Percentiles rank a stretch among this genome's conserved stretches.
phyloP scores from a whole-genome alignment of 192 early-diverging fungal genomes.

The Cetraspora pellucida region DNA sequence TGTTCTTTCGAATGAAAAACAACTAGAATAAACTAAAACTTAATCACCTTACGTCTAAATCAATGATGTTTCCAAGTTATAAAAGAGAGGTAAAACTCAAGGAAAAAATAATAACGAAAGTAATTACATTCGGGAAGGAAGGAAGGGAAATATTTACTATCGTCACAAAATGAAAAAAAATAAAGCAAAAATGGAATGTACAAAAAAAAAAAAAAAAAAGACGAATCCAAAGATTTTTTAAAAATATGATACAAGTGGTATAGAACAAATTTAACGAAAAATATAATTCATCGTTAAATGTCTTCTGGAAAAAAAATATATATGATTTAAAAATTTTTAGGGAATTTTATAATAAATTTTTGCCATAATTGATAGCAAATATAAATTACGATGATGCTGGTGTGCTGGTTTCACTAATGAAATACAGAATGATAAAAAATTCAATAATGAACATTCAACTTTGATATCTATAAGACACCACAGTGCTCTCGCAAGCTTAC shows the following conservation, averaged over 20 bases:
- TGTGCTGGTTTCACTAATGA: not conserved
- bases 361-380: not conserved
- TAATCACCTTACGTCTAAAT: not conserved
- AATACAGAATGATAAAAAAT: not conserved
- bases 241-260: not conserved
- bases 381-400: not conserved
- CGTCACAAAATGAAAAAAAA: not conserved
- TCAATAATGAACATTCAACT: not conserved
- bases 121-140: conserved; percentile 8
- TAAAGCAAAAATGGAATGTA: not conserved
- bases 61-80: not conserved
- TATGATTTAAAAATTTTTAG: not conserved
- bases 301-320: not conserved
- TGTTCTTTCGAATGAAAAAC: conserved; percentile 13
- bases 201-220: not conserved
- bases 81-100: conserved; percentile 19
- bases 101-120: conserved; percentile 32
- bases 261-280: not conserved
- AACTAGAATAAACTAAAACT: conserved; percentile 24
- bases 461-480: not conserved
- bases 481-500: not conserved
- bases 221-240: not conserved
- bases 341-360: not conserved
- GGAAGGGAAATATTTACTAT: conserved; percentile 5
- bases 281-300: not conserved